Conservation (phyloP, 148 eudicot genomes). For the Fallopia convolvulus region DNA sequence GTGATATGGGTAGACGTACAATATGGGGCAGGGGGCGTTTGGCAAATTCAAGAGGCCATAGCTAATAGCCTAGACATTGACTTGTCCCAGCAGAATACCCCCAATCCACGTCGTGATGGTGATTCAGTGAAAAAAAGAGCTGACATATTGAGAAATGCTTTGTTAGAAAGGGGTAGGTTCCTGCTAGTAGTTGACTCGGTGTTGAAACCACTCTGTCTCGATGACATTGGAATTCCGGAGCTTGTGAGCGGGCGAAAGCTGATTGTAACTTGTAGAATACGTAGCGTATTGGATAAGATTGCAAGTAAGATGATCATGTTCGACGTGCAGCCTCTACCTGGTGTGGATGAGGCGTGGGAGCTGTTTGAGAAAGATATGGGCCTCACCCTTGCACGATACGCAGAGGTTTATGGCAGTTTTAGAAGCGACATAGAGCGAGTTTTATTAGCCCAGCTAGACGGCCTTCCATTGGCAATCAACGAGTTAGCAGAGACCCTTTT, state of each 20-base stretch:
- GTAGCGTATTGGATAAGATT: slow-evolving; percentile 9
- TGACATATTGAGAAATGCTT: slow-evolving; percentile 6
- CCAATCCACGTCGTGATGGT: not conserved
- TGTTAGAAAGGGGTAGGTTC: slow-evolving; percentile 18
- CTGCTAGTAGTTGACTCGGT: slow-evolving; percentile 26
- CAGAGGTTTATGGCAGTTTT: slow-evolving; percentile 13
- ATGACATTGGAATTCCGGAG: slow-evolving; percentile 33
- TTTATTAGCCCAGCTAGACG: slow-evolving; percentile 14
- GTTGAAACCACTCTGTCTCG: slow-evolving; percentile 21
- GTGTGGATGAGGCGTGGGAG: slow-evolving; percentile 20
- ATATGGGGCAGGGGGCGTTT: slow-evolving; percentile 23
- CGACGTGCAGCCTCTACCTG: slow-evolving; percentile 21
- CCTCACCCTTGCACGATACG: not conserved
- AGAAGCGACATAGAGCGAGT: slow-evolving; percentile 4
- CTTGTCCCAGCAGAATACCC: not conserved
- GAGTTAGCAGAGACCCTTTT: not conserved
- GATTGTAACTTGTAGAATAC: slow-evolving; percentile 21
- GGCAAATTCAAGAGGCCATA: slow-evolving; percentile 25
- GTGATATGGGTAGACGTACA: slow-evolving; percentile 26
- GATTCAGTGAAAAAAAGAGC: not conserved
- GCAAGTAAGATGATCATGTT: slow-evolving; percentile 11
- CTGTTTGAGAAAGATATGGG: slow-evolving; percentile 22
- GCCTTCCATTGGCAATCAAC: slow-evolving; percentile 22
- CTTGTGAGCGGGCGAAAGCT: slow-evolving; percentile 18
- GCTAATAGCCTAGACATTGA: slow-evolving; percentile 21